Conservation (phyloP, 2,329 filamentous ascomycete species). For the Lasiodiplodia citricola region DNA sequence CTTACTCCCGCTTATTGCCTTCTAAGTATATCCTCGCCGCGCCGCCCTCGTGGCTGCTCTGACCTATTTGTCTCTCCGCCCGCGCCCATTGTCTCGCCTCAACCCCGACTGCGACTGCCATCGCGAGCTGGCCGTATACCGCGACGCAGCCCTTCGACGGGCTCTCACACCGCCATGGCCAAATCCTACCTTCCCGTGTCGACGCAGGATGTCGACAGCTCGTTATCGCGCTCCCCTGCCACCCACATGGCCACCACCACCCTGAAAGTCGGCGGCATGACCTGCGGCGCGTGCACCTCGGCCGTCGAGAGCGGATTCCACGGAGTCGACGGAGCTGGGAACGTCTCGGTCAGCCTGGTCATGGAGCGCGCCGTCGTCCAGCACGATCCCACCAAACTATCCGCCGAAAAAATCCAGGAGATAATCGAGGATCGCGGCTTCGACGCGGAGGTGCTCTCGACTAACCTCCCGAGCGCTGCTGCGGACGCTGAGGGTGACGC, state of each 20-base stretch:
- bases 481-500: constrained; percentile 42
- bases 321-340: constrained; percentile 78
- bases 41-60: background rate
- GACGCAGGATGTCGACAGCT: constrained; percentile 28
- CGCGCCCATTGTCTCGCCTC: constrained; percentile 4
- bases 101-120: background rate
- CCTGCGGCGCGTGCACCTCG: constrained; percentile 91
- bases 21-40: constrained; percentile 5
- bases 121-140: constrained; percentile 3
- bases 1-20: constrained; percentile 12
- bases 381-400: constrained; percentile 77
- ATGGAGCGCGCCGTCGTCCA: constrained; percentile 96
- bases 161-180: constrained; percentile 34
- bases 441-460: constrained; percentile 85
- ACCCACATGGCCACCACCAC: constrained; percentile 85
- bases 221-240: background rate
- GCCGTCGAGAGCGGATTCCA: constrained; percentile 94
- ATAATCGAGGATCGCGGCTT: constrained; percentile 93
- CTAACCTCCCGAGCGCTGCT: constrained; percentile 65
- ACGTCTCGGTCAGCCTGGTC: constrained; percentile 88
- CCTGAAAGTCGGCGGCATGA: constrained; percentile 84
- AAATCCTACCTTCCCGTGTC: constrained; percentile 32
- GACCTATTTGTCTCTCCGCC: background rate
- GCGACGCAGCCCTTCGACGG: background rate
- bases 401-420: constrained; percentile 77